Evolutionary conservation across 2,329 filamentous ascomycete genomes (phyloP).

Genomic region (Epichloe hybrida): DNA sequence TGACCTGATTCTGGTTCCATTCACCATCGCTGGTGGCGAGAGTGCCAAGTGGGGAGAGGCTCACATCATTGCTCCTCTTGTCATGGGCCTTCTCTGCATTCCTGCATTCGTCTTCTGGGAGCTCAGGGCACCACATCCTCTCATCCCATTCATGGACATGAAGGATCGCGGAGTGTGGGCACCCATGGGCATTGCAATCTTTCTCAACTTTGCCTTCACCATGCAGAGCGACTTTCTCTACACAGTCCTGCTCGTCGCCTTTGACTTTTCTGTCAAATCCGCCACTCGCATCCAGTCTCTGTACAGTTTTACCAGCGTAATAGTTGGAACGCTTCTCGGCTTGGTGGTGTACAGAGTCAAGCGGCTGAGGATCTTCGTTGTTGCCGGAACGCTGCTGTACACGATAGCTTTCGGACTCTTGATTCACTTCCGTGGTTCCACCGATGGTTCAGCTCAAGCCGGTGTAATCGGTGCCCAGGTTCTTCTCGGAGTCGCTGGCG

Average conservation of each 20-base stretch:
- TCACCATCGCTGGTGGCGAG: conserved; percentile 38
- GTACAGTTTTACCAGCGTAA: conserved; percentile 34
- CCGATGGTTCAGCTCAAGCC: conserved; percentile 33
- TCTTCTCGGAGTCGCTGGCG: conserved; percentile 44
- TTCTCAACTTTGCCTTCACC: conserved; percentile 31
- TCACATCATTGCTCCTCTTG: conserved; percentile 39
- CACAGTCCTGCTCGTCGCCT: conserved; percentile 40
- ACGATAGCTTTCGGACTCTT: conserved; percentile 42
- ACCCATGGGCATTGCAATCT: conserved; percentile 26
- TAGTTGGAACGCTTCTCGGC: conserved; percentile 35
- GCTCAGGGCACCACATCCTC: conserved; percentile 40
- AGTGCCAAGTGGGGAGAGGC: conserved; percentile 33
- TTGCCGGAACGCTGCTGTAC: conserved; percentile 40
- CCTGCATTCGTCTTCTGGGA: conserved; percentile 44
- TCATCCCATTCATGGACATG: conserved; percentile 41
- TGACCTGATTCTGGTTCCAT: conserved; percentile 48
- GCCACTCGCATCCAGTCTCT: conserved; percentile 36
- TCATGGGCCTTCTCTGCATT: conserved; percentile 44
- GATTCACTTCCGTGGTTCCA: conserved; percentile 36
- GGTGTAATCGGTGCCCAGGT: conserved; percentile 47
- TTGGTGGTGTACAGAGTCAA: conserved; percentile 33
- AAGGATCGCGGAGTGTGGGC: conserved; percentile 35
- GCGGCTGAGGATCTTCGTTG: conserved; percentile 37
- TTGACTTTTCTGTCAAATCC: conserved; percentile 31
- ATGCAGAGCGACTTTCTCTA: conserved; percentile 35